A percentile compares a stretch with the other conserved stretches of the same genome.
Evolutionary conservation across 1,284 basidiomycete species (phyloP).

Genomic region (Amylostereum chailletii): DNA sequence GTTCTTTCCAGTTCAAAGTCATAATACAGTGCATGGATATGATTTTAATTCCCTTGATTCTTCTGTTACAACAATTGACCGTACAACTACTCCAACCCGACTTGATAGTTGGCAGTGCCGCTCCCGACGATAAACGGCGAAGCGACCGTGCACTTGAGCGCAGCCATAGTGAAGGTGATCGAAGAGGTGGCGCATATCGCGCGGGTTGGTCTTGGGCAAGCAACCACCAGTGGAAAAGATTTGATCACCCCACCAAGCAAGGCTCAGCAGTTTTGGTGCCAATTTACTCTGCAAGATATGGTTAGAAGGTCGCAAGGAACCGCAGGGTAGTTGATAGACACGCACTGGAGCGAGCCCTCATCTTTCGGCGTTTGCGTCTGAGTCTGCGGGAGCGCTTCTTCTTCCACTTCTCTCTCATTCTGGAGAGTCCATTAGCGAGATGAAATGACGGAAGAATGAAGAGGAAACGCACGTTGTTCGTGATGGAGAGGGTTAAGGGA

Average conservation of each 20-base stretch:
- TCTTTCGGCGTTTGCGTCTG: conserved; percentile 84
- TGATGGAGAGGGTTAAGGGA: conserved; percentile 19
- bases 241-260: background rate
- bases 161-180: conserved; percentile 1
- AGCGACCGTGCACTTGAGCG: conserved; percentile 2
- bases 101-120: conserved; percentile 11
- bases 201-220: background rate
- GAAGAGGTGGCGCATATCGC: background rate
- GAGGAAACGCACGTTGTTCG: conserved; percentile 23
- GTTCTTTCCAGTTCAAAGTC: no score
- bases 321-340: conserved; percentile 16
- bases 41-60: conserved; percentile 2
- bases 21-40: background rate
- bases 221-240: no score
- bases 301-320: background rate
- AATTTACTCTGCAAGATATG: conserved; percentile 11
- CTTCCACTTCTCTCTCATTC: conserved; percentile 91
- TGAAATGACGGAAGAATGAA: conserved; percentile 1
- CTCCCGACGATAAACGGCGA: conserved; percentile 2
- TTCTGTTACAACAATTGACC: conserved; percentile 11
- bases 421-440: conserved; percentile 16
- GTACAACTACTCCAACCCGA: conserved; percentile 10
- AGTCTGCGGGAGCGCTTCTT: conserved; percentile 84
- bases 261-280: conserved; percentile 3
- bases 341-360: conserved; percentile 84